Conservation (phyloP, 495 filamentous ascomycete species). For the Thermochaetoides thermophila region DNA sequence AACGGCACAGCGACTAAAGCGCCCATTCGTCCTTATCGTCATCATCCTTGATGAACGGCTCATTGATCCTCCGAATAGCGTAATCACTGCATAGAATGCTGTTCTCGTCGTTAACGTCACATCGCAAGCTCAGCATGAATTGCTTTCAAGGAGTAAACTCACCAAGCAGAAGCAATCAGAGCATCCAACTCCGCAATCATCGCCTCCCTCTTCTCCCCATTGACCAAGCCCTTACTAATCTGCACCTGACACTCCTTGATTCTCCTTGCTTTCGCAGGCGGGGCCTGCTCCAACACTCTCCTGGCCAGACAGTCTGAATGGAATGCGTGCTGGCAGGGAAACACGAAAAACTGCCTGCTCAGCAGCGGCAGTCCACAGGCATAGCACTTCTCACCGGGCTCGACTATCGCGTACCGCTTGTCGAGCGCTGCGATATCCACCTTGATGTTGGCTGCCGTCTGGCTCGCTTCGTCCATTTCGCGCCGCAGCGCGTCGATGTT, state of each 20-base stretch:
- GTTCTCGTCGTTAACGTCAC: slow-evolving; percentile 4
- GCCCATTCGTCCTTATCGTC: slow-evolving; percentile 76
- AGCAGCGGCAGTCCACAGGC: slow-evolving; percentile 74
- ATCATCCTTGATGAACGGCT: slow-evolving; percentile 61
- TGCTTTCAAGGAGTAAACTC: slow-evolving; percentile 18
- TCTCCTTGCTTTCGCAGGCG: slow-evolving; percentile 57
- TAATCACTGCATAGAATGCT: slow-evolving; percentile 86
- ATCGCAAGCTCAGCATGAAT: background rate
- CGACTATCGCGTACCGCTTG: slow-evolving; percentile 84
- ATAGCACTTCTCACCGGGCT: slow-evolving; percentile 88
- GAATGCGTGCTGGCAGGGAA: slow-evolving; percentile 95
- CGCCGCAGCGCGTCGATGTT: slow-evolving; percentile 79
- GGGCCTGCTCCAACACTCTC: slow-evolving; percentile 62
- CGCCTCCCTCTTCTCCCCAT: slow-evolving; percentile 54
- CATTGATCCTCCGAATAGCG: slow-evolving; percentile 83
- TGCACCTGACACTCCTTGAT: slow-evolving; percentile 75
- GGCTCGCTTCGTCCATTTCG: slow-evolving; percentile 88
- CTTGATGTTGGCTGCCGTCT: slow-evolving; percentile 79
- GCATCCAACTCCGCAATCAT: slow-evolving; percentile 81
- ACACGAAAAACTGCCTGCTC: slow-evolving; percentile 88
- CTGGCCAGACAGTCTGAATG: slow-evolving; percentile 83
- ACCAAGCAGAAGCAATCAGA: slow-evolving; percentile 51
- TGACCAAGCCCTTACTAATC: slow-evolving; percentile 55
- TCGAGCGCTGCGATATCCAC: slow-evolving; percentile 72
- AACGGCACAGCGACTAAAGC: no score